These are phyloP conservation scores for Pochonia chlamydosporia DNA, from an alignment of 2,329 filamentous ascomycete genomes.

Conservation along the genomic window DNA sequence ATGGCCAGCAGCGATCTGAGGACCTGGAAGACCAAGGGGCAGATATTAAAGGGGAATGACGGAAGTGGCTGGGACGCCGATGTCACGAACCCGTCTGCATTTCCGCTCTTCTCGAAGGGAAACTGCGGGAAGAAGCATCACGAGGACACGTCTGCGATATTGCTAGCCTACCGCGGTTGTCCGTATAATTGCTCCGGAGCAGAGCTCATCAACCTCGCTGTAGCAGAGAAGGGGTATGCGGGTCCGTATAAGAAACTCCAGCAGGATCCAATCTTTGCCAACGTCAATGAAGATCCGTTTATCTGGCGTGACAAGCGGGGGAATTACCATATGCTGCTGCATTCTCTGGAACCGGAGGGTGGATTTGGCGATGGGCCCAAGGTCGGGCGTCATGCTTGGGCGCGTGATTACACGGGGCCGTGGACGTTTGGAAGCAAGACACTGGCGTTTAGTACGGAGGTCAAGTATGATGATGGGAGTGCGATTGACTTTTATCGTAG, in stretches of 20 bases:
- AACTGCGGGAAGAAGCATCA: neutral
- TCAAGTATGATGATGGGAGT: slow-evolving; percentile 32
- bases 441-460: slow-evolving; percentile 21
- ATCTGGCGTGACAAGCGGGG: slow-evolving; percentile 27
- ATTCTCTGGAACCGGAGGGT: slow-evolving; percentile 22
- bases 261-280: slow-evolving; percentile 12
- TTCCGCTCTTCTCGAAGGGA: slow-evolving; percentile 21
- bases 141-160: slow-evolving; percentile 5
- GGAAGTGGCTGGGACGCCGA: slow-evolving; percentile 14
- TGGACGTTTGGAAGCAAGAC: slow-evolving; percentile 23
- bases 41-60: slow-evolving; percentile 13
- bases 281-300: slow-evolving; percentile 23
- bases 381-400: slow-evolving; percentile 19
- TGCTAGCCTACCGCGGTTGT: slow-evolving; percentile 16
- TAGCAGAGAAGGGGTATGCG: slow-evolving; percentile 7
- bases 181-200: slow-evolving; percentile 11
- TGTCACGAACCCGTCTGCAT: slow-evolving; percentile 36
- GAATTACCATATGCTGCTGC: slow-evolving; percentile 24
- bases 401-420: slow-evolving; percentile 18
- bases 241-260: slow-evolving; percentile 15
- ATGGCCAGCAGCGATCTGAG: slow-evolving; percentile 13
- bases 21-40: slow-evolving; percentile 12
- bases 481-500: slow-evolving; percentile 33
- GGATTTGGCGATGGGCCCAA: slow-evolving; percentile 17
- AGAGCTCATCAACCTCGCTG: slow-evolving; percentile 15